phyloP scores from a whole-genome alignment of 331 rosid genomes.

The Pyrus hybrid region DNA sequence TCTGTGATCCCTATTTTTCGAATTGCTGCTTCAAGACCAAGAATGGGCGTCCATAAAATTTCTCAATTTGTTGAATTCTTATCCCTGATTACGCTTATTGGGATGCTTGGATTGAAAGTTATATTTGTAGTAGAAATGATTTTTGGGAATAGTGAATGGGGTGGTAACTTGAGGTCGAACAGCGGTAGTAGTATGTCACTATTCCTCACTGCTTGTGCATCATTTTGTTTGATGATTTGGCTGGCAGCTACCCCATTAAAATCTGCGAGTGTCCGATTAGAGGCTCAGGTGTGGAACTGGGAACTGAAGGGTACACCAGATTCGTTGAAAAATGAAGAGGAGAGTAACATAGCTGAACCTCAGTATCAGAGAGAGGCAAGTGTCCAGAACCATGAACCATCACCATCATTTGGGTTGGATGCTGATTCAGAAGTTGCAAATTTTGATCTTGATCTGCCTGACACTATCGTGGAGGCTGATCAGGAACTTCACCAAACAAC shows the following conservation, averaged over 20 bases:
- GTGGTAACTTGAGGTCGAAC: conserved; percentile 56
- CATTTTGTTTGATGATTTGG: conserved; percentile 78
- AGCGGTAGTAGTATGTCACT: conserved; percentile 57
- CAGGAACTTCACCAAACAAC: conserved; percentile 25
- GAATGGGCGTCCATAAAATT: conserved; percentile 75
- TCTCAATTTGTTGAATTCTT: conserved; percentile 71
- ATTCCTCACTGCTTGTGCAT: conserved; percentile 40
- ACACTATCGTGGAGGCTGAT: conserved; percentile 48
- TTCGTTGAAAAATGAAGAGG: conserved; percentile 16
- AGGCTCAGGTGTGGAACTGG: conserved; percentile 43
- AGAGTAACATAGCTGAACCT: conserved; percentile 27
- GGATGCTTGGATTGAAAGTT: conserved; percentile 74
- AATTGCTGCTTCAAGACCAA: conserved; percentile 68
- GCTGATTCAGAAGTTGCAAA: conserved; percentile 30
- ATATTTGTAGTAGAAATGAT: conserved; percentile 74
- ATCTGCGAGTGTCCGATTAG: conserved; percentile 49
- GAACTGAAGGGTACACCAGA: conserved; percentile 24
- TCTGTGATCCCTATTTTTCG: conserved; percentile 85
- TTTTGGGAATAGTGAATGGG: conserved; percentile 93
- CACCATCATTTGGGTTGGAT: conserved; percentile 22
- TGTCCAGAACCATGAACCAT: conserved; percentile 24
- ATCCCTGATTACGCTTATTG: conserved; percentile 52
- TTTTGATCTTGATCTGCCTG: conserved; percentile 40
- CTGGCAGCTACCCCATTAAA: conserved; percentile 73
- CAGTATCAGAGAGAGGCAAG: conserved; percentile 35